Conservation (phyloP, 495 filamentous ascomycete species). For the Stereocaulon alpinum region DNA sequence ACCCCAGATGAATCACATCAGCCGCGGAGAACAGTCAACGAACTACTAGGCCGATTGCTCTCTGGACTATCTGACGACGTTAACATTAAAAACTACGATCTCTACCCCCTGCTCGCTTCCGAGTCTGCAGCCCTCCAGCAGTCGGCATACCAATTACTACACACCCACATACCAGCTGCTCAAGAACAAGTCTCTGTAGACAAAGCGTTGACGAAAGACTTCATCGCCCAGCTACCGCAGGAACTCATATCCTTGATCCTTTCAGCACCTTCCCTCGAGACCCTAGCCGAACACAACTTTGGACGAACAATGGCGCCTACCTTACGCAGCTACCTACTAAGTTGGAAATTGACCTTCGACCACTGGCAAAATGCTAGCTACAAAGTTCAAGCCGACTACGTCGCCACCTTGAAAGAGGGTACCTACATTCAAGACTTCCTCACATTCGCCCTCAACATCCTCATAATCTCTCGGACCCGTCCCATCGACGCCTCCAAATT, state of each 20-base stretch:
- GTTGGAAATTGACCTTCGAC: constrained; percentile 86
- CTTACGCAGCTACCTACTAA: constrained; percentile 68
- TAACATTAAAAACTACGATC: constrained; percentile 46
- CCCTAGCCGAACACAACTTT: constrained; percentile 30
- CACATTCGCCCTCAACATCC: constrained; percentile 68
- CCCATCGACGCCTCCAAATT: constrained; percentile 58
- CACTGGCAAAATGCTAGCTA: constrained; percentile 71
- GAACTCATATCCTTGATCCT: constrained; percentile 61
- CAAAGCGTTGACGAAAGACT: constrained; percentile 61
- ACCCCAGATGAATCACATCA: constrained; percentile 44
- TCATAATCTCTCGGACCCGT: constrained; percentile 59
- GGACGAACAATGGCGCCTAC: constrained; percentile 42
- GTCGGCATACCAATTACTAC: constrained; percentile 70
- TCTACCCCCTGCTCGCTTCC: constrained; percentile 65
- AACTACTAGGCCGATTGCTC: constrained; percentile 54
- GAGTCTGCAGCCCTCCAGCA: constrained; percentile 66
- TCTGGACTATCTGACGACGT: constrained; percentile 44
- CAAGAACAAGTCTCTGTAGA: constrained; percentile 84
- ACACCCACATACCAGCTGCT: constrained; percentile 57
- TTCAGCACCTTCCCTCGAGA: constrained; percentile 34
- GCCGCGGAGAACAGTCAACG: constrained; percentile 60
- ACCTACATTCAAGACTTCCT: constrained; percentile 59
- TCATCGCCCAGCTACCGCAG: constrained; percentile 52
- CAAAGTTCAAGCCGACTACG: constrained; percentile 71
- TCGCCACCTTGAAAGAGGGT: constrained; percentile 61